Conservation (phyloP, 805 yeast genomes). For the Metschnikowia gelsemii region DNA sequence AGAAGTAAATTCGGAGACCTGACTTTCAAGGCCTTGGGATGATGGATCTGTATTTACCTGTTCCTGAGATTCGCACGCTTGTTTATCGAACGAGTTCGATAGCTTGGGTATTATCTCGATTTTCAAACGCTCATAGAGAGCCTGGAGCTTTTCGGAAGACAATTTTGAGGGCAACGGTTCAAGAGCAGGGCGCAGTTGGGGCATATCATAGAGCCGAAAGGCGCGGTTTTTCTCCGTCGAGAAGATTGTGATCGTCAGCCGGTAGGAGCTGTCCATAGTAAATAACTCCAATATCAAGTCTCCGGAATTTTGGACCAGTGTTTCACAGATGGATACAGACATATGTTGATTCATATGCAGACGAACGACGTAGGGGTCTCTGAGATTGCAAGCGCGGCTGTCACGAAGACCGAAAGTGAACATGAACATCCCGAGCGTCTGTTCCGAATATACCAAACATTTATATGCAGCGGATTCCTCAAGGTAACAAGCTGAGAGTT, state of each 20-base stretch:
- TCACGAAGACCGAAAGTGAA: slow-evolving; percentile 35
- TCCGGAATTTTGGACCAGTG: neutral
- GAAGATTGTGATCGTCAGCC: slow-evolving; percentile 1
- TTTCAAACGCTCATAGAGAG: too few relatives aligned
- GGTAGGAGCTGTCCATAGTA: neutral
- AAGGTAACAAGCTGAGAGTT: slow-evolving; percentile 24
- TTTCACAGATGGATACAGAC: neutral
- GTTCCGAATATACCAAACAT: slow-evolving; percentile 30
- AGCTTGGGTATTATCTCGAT: too few relatives aligned
- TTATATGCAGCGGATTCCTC: slow-evolving; percentile 15
- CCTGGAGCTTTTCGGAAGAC: neutral
- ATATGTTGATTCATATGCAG: neutral
- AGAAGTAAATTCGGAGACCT: too few relatives aligned
- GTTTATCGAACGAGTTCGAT: too few relatives aligned
- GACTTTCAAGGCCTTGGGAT: too few relatives aligned
- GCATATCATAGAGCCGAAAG: neutral
- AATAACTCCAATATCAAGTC: neutral
- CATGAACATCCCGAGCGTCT: slow-evolving; percentile 31
- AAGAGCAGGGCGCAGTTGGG: too few relatives aligned
- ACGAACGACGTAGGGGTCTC: slow-evolving; percentile 34
- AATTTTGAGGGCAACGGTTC: neutral
- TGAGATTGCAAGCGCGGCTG: slow-evolving; percentile 36
- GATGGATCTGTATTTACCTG: too few relatives aligned
- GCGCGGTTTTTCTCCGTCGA: too few relatives aligned
- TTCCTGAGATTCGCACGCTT: too few relatives aligned